Evolutionary conservation across 768 basidiomycete genomes (phyloP).

Genomic region (Steccherinum ochraceum): DNA sequence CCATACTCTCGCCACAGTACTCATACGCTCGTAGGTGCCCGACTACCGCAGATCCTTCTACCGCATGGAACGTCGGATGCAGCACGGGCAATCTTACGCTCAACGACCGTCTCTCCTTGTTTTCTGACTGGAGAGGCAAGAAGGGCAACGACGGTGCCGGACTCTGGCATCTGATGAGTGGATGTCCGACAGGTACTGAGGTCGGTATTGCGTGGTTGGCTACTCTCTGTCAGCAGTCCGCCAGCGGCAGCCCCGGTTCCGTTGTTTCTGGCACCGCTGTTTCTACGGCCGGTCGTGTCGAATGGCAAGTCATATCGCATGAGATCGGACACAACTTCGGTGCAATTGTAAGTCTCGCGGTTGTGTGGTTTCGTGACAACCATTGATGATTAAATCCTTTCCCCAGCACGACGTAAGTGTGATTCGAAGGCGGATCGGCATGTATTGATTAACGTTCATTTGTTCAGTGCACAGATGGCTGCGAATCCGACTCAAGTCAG

Average conservation of each 20-base stretch:
- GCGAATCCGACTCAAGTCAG: conserved; percentile 33
- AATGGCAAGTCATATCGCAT: conserved; percentile 81
- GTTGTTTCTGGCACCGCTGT: conserved; percentile 78
- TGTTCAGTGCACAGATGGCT: conserved; percentile 57
- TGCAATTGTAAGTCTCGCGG: conserved; percentile 57
- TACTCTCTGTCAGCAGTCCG: conserved; percentile 58
- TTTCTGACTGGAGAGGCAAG: conserved; percentile 76
- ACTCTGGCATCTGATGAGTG: conserved; percentile 86
- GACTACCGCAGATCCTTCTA: conserved; percentile 35
- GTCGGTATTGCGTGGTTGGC: conserved; percentile 88
- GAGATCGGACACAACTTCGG: conserved; percentile 89
- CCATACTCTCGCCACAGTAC: neutral
- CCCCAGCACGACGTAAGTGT: conserved; percentile 48
- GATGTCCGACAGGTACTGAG: conserved; percentile 74
- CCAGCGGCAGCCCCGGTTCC: conserved; percentile 39
- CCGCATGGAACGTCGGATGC: conserved; percentile 79
- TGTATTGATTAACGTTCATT: conserved; percentile 2
- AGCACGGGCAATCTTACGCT: conserved; percentile 38
- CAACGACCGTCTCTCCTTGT: conserved; percentile 67
- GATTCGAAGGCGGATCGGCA: conserved; percentile 1
- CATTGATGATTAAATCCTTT: conserved; percentile 13
- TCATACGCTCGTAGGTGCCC: conserved; percentile 48
- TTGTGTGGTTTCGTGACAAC: conserved; percentile 6
- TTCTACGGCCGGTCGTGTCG: conserved; percentile 66
- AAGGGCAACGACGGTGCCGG: conserved; percentile 72